These are phyloP conservation scores for Carex sylvatica DNA, from an alignment of 202 grass and related monocot species.

Conservation along the genomic window DNA sequence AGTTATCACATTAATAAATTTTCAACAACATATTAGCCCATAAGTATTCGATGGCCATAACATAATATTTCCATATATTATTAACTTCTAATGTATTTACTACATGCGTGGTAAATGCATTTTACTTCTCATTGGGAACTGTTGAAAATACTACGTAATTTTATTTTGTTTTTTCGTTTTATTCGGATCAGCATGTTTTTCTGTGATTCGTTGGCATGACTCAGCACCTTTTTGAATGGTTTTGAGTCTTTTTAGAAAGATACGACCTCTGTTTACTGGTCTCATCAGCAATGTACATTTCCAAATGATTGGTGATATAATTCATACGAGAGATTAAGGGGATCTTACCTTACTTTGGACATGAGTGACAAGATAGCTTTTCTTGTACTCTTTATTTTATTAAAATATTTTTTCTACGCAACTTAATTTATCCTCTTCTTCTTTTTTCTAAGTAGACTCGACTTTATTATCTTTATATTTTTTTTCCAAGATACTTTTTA, in stretches of 20 bases:
- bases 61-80: neutral
- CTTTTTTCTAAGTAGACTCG: no score
- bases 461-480: no score
- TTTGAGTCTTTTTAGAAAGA: slow-evolving; percentile 51
- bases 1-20: neutral
- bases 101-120: neutral
- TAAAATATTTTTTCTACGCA: neutral
- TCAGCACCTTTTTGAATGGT: slow-evolving; percentile 33
- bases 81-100: neutral
- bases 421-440: neutral
- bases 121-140: neutral
- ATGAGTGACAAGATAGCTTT: slow-evolving; percentile 9
- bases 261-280: slow-evolving; percentile 4
- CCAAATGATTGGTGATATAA: slow-evolving; percentile 35
- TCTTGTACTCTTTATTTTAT: neutral
- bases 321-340: neutral
- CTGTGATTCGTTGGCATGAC: slow-evolving; percentile 19
- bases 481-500: no score
- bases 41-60: neutral
- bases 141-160: neutral
- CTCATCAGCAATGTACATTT: slow-evolving; percentile 18
- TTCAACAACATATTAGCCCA: neutral
- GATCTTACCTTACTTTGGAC: neutral
- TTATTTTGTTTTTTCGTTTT: slow-evolving; percentile 29
- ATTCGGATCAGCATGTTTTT: slow-evolving; percentile 30